Evolutionary conservation across 352 stramenopile species (phyloP), one percentile per base, ranked within the genome.

Genomic region (Globisporangium takayamanum): DNA sequence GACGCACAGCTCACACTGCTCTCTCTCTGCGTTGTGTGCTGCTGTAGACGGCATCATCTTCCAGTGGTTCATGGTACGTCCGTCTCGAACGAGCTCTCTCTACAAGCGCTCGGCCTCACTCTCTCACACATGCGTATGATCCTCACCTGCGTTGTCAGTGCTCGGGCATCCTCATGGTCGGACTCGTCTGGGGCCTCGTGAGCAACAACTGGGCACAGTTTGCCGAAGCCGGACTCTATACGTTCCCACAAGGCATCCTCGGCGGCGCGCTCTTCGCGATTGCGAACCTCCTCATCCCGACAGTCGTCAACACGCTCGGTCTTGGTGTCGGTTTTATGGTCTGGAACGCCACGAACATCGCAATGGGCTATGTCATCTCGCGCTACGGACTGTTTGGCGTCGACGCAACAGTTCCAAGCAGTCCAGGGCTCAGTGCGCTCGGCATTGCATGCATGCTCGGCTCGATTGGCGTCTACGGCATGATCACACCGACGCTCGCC

Each of bases 291-390:
- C 66, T 94, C 28, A 94, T 94, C 60, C 84, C 84, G 14, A 94
- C 84, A 11, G 84, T 94, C 45, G 84, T 94, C 66, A 94, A 94
- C 58, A 89, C 73, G 6, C 71, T 94, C 12, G 84, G 84, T 0
- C 66, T 94, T 0, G 84, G 84, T 6, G 68, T 94, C 33, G 84
- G 84, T 59, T 94, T 94, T 55, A 92, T 92, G 81, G 70, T 94
- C 52, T 94, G 84, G 84, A 94, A 94, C 66, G 81, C 77, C 45
- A 88, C 82, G 49, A 94, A 91, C 66, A 89, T 94, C 66, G 76
- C 79, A 18, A 72, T 92, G 56, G 84, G 81, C 36, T 94, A 91
- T 65, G 76, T 84, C 46, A 79, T 94, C 50, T 90, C 82, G 20
- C 73, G 84, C 11, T 74, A 84, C 6, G 84, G 84, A 5, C 72